phyloP scores from a whole-genome alignment of 192 early-diverging fungal species.

The Thamnidium elegans region DNA sequence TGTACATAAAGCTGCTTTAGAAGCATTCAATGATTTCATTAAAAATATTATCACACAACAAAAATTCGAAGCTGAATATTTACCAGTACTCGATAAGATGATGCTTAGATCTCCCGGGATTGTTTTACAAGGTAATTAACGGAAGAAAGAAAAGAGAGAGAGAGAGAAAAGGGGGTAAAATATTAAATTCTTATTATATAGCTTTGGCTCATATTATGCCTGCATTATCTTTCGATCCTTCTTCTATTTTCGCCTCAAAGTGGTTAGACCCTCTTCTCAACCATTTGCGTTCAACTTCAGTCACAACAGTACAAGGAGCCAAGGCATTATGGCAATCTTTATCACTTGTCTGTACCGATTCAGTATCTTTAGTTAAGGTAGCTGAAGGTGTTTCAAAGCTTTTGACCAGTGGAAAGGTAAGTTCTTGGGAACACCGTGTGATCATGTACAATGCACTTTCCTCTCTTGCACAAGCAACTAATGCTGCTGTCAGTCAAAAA shows the following conservation, averaged over 20 bases:
- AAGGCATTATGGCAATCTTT: conserved; percentile 61
- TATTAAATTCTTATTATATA: conserved; percentile 24
- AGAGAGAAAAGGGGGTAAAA: background rate
- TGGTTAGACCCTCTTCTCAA: conserved; percentile 63
- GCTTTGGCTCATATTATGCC: conserved; percentile 52
- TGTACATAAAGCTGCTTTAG: conserved; percentile 41
- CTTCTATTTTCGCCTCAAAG: conserved; percentile 54
- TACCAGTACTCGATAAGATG: conserved; percentile 67
- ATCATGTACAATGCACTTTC: conserved; percentile 57
- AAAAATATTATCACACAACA: conserved; percentile 48
- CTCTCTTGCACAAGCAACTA: conserved; percentile 31
- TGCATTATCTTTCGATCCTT: conserved; percentile 59
- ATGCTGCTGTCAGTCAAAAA: conserved; percentile 43
- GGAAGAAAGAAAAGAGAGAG: background rate
- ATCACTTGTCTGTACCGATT: conserved; percentile 41
- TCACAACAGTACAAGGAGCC: conserved; percentile 52
- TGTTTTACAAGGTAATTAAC: conserved; percentile 53
- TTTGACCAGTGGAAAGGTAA: conserved; percentile 52
- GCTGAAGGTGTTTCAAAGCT: conserved; percentile 59
- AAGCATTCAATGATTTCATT: conserved; percentile 61
- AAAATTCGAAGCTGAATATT: conserved; percentile 55
- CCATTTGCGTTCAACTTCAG: conserved; percentile 66
- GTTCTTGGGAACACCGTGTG: conserved; percentile 67
- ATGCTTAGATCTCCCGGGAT: conserved; percentile 85
- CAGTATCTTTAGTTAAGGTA: conserved; percentile 54